Evolutionary conservation across 768 basidiomycete species (phyloP), one percentile per base, ranked within the genome.

Genomic region (Tulasnella sp.): DNA sequence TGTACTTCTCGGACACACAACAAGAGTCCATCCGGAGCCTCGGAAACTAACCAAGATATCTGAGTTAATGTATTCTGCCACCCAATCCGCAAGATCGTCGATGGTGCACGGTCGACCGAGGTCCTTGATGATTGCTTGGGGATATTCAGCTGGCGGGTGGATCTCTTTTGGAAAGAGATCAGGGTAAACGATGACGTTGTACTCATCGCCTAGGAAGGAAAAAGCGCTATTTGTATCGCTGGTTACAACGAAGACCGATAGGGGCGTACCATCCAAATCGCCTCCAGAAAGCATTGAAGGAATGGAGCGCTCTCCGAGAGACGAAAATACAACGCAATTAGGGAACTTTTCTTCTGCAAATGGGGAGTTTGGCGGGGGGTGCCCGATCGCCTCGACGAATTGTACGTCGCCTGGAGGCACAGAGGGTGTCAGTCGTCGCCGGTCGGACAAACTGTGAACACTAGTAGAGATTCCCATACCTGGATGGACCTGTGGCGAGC

Each of bases 401-500:
- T 81, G 82, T 24, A 79, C 80, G 56, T 82, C 82, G 42, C 79
- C 75, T 44, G 42, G 90, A 83, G 94, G 92, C 27, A 89, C 34
- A 9, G 48, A 44, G 12, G 8, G 16, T 10, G 52, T 77, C 27
- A 56, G 52, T n/a, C n/a, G n/a, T n/a, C n/a, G n/a, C n/a, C 40
- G 19, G 24, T 24, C 9, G 27, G 36, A 36, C 58, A 27, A 24
- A 18, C 10, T 36, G 52, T 62, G 42, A 58, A 10, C 31, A 36
- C 62, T 9, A 27, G 12, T n/a, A n/a, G n/a, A 5, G 52, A 19
- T n/a, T n/a, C n/a, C n/a, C n/a, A 92, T 92, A 2, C 91, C 92
- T 5, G 92, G 92, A 82, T 92, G 92, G 42, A 92, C 92, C 1
- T 88, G 89, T 0, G 92, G 92, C 3, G 91, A 92, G 18, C 92